phyloP scores from a whole-genome alignment of 2,329 filamentous ascomycete species.

The Cercospora sesami region DNA sequence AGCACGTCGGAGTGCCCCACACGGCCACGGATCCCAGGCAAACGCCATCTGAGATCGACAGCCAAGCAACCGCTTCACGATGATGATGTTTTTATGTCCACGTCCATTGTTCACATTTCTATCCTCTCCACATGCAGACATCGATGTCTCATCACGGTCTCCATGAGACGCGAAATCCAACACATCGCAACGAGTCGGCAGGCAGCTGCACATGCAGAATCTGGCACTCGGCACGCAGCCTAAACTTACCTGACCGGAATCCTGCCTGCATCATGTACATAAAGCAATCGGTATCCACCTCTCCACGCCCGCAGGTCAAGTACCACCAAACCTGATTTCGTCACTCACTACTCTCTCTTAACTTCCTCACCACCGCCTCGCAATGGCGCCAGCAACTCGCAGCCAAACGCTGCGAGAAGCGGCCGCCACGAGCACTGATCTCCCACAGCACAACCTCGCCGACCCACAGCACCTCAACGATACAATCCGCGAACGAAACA shows the following conservation, averaged over 20 bases:
- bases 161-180: not conserved
- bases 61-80: not conserved
- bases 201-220: not conserved
- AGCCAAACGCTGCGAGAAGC: slow-evolving; percentile 19
- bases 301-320: slow-evolving; percentile 5
- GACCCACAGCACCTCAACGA: slow-evolving; percentile 8
- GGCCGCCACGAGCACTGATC: slow-evolving; percentile 17
- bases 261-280: slow-evolving; percentile 1
- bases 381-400: slow-evolving; percentile 19
- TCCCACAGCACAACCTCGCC: slow-evolving; percentile 18
- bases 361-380: not conserved
- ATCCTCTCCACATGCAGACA: not conserved
- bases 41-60: not conserved
- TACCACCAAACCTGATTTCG: not conserved
- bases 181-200: not conserved
- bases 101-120: not conserved
- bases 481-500: not conserved
- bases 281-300: slow-evolving; percentile 12
- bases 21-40: not conserved
- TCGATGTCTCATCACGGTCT: not conserved
- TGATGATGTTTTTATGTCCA: not conserved
- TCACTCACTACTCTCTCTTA: not conserved
- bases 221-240: not conserved
- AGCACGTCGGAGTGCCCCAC: not conserved
- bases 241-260: slow-evolving; percentile 7